phyloP scores from a whole-genome alignment of 306 rosid genomes.

The Cicer judaicum region DNA sequence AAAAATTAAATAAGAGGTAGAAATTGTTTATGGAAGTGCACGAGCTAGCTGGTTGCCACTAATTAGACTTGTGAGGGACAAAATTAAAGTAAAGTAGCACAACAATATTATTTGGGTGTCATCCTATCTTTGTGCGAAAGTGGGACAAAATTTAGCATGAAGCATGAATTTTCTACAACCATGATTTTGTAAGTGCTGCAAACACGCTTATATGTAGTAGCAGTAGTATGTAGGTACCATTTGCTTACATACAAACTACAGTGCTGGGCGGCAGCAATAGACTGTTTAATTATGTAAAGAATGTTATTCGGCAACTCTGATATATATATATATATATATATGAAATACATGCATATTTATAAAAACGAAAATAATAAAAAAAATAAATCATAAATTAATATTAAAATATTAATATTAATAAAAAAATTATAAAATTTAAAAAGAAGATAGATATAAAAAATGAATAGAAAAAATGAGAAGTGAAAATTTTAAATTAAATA shows the following conservation, averaged over 20 bases:
- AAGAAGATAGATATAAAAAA: too few species aligned
- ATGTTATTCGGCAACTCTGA: neutral
- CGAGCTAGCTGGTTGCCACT: conserved; percentile 56
- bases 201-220: conserved; percentile 36
- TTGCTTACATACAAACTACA: conserved; percentile 5
- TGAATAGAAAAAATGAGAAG: too few species aligned
- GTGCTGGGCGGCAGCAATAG: conserved; percentile 27
- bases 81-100: conserved; percentile 12
- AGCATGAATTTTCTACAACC: conserved; percentile 38
- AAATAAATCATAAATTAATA: too few species aligned
- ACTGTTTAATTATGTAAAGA: neutral
- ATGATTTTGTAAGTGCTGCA: conserved; percentile 37
- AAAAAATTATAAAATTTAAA: too few species aligned
- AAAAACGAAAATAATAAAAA: too few species aligned
- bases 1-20: conserved; percentile 33
- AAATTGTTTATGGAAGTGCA: conserved; percentile 38
- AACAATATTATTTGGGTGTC: conserved; percentile 38
- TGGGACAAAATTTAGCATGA: conserved; percentile 45
- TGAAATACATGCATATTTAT: too few species aligned
- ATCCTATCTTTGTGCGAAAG: conserved; percentile 21
- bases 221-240: conserved; percentile 11
- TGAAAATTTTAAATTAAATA: too few species aligned
- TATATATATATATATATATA: too few species aligned
- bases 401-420: too few species aligned
- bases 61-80: conserved; percentile 5